Percentiles rank a stretch among this genome's conserved stretches.
Conservation (phyloP, 208 protist species). For the Crithidia expoeki region DNA sequence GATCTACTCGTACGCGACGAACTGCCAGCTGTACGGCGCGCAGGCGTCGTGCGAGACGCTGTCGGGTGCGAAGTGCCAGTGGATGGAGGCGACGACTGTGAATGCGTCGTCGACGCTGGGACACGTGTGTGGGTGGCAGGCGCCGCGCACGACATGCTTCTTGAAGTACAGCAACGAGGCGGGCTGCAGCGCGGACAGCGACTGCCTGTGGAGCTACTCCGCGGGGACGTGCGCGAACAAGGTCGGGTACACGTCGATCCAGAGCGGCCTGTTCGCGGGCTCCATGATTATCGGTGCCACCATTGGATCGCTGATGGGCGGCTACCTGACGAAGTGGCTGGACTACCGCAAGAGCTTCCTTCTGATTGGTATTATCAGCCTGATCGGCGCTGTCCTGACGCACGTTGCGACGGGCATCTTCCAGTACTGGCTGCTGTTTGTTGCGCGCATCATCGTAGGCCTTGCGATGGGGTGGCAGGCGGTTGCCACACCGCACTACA, state of each 20-base stretch:
- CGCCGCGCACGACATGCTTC: slow-evolving; percentile 40
- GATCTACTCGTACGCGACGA: slow-evolving; percentile 43
- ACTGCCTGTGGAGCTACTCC: slow-evolving; percentile 49
- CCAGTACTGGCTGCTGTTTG: slow-evolving; percentile 55
- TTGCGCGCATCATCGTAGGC: slow-evolving; percentile 58
- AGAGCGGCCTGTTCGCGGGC: slow-evolving; percentile 59
- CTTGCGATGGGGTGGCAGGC: slow-evolving; percentile 45
- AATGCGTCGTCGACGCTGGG: slow-evolving; percentile 10
- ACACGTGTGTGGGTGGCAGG: slow-evolving; percentile 34
- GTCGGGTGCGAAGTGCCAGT: slow-evolving; percentile 32
- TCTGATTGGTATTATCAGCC: slow-evolving; percentile 38
- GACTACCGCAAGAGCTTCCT: slow-evolving; percentile 53
- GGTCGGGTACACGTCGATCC: slow-evolving; percentile 44
- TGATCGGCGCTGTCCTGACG: slow-evolving; percentile 34
- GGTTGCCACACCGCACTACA: slow-evolving; percentile 52
- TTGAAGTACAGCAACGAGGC: slow-evolving; percentile 32
- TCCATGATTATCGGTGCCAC: slow-evolving; percentile 69
- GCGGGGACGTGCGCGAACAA: slow-evolving; percentile 35
- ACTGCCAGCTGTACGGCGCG: slow-evolving; percentile 50
- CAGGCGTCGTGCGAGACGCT: slow-evolving; percentile 34
- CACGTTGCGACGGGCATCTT: slow-evolving; percentile 39
- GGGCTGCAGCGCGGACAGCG: slow-evolving; percentile 17
- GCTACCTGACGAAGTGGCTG: slow-evolving; percentile 37
- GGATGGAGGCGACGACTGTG: slow-evolving; percentile 20
- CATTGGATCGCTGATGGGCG: slow-evolving; percentile 47